A percentile compares a stretch with the other conserved stretches of the same genome.
Conservation (phyloP, 2,329 filamentous ascomycete genomes). For the Thielaviopsis punctulata region DNA sequence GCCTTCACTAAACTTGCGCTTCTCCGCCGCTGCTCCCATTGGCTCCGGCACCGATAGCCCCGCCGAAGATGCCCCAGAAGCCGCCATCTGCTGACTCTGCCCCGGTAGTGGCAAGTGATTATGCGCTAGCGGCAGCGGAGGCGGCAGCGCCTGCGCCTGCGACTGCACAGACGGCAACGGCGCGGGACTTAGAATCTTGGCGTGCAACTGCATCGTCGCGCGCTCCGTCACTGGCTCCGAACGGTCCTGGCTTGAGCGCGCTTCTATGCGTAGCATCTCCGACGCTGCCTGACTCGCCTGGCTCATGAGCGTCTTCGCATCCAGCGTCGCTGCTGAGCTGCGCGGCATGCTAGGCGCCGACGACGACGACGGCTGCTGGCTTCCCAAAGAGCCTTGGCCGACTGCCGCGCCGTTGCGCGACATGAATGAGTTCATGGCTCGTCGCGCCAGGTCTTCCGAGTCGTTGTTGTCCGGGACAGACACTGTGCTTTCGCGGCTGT, state of each 20-base stretch:
- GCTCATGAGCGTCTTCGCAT: not conserved
- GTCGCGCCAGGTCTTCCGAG: conserved; percentile 38
- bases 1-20: conserved; percentile 12
- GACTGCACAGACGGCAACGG: not conserved
- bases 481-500: conserved; percentile 72
- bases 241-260: conserved; percentile 31
- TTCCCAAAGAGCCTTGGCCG: conserved; percentile 33
- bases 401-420: conserved; percentile 14
- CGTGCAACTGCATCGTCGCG: conserved; percentile 2
- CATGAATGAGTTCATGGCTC: conserved; percentile 23
- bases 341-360: conserved; percentile 20
- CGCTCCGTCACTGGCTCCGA: not conserved
- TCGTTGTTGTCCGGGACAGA: conserved; percentile 38
- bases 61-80: not conserved
- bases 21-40: conserved; percentile 8
- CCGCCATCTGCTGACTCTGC: not conserved
- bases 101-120: not conserved
- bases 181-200: conserved; percentile 1
- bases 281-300: conserved; percentile 52
- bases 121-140: too few species aligned
- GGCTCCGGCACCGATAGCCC: not conserved
- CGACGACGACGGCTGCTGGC: conserved; percentile 10
- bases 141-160: not conserved
- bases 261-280: conserved; percentile 50
- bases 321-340: conserved; percentile 27